These are phyloP conservation scores for Pyronema omphalodes DNA, from an alignment of 495 filamentous ascomycete genomes.

Conservation along the genomic window DNA sequence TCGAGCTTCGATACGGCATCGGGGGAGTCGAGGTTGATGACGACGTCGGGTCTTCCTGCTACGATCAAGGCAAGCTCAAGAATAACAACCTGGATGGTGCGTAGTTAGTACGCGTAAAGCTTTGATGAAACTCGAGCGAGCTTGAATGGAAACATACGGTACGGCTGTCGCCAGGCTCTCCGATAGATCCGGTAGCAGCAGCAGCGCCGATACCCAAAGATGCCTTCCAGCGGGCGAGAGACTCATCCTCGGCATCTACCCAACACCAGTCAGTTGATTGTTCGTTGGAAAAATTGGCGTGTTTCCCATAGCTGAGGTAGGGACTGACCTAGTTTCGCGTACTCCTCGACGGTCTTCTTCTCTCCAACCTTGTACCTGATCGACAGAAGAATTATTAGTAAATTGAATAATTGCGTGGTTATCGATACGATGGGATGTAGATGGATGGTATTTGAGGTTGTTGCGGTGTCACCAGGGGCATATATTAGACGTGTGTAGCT, in stretches of 20 bases:
- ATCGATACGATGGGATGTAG: background rate
- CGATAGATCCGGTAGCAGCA: conserved; percentile 36
- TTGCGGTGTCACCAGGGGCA: too few species aligned
- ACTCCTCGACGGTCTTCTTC: conserved; percentile 92
- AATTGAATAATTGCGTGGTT: background rate
- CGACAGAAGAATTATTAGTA: conserved; percentile 2
- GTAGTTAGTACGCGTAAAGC: conserved; percentile 46
- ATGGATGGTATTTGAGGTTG: background rate
- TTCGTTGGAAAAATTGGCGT: background rate
- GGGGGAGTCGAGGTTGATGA: conserved; percentile 54
- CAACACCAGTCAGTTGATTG: too few species aligned
- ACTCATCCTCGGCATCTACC: conserved; percentile 59
- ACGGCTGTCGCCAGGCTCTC: conserved; percentile 22
- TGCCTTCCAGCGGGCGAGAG: conserved; percentile 89
- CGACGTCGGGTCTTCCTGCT: conserved; percentile 57
- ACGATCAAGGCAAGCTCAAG: conserved; percentile 69
- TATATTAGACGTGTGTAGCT: conserved; percentile 1
- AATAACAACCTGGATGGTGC: conserved; percentile 44
- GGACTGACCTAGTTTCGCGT: conserved; percentile 67
- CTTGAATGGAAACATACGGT: conserved; percentile 9
- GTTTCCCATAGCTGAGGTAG: conserved; percentile 4
- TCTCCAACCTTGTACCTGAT: conserved; percentile 74
- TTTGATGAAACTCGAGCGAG: conserved; percentile 35
- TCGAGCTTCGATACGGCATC: conserved; percentile 55
- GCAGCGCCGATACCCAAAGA: conserved; percentile 66